These are phyloP conservation scores for Ustilago bromivora DNA, from an alignment of 1,284 basidiomycete species.

Conservation along the genomic window DNA sequence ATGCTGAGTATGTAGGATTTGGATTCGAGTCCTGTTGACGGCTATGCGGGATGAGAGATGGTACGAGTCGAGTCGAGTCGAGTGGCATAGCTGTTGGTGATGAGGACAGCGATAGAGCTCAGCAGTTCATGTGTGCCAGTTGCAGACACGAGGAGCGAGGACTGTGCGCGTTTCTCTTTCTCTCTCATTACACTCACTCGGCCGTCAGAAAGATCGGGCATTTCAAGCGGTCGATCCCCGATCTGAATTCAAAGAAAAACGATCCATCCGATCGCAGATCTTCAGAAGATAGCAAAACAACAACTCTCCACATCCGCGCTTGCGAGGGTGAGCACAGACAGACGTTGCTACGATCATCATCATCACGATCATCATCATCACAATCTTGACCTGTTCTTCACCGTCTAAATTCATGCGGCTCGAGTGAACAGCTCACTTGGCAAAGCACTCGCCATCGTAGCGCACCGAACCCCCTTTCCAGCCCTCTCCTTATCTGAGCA, in stretches of 20 bases:
- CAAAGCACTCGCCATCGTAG: not conserved
- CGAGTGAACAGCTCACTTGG: not conserved
- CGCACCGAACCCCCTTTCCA: not conserved
- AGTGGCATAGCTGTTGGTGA: not conserved
- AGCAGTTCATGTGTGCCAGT: slow-evolving; percentile 3
- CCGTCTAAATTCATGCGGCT: not conserved
- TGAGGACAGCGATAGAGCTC: not conserved
- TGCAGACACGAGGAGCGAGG: not conserved
- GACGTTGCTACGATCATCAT: not conserved
- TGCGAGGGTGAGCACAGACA: not conserved
- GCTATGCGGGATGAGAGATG: not conserved
- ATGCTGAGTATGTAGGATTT: not conserved
- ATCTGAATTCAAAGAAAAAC: not conserved
- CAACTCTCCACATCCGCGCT: not conserved
- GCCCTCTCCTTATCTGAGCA: not conserved
- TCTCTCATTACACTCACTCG: not conserved
- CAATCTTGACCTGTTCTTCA: not conserved
- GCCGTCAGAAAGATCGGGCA: slow-evolving; percentile 4
- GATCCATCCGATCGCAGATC: slow-evolving; percentile 18
- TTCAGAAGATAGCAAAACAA: slow-evolving; percentile 15
- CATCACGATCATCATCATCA: too few relatives aligned
- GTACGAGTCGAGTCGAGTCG: not conserved
- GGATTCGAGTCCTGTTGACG: not conserved
- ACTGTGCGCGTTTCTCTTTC: slow-evolving; percentile 6
- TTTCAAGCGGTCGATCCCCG: not conserved